Evolutionary conservation across 306 rosid genomes (phyloP).

Genomic region (Abrus pulchellus): DNA sequence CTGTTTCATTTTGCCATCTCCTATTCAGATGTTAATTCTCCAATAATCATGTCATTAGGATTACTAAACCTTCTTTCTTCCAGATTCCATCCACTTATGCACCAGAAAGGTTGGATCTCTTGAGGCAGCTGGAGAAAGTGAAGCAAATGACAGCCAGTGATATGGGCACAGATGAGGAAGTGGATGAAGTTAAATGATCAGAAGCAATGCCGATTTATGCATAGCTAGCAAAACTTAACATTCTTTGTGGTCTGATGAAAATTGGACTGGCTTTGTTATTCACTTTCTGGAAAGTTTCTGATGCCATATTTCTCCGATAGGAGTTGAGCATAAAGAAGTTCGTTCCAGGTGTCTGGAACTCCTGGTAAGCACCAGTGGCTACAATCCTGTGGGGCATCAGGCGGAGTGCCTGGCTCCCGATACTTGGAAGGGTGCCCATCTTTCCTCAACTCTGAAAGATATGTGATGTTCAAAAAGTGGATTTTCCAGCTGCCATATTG

Average conservation of each 20-base stretch:
- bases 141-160: conserved; percentile 79
- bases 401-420: conserved; percentile 82
- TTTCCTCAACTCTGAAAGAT: conserved; percentile 79
- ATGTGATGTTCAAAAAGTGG: conserved; percentile 82
- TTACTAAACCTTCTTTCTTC: conserved; percentile 41
- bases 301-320: conserved; percentile 64
- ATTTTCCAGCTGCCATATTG: conserved; percentile 63
- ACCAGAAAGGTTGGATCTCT: conserved; percentile 92
- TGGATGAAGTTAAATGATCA: conserved; percentile 66
- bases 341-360: conserved; percentile 97
- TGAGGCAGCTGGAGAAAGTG: conserved; percentile 92
- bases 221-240: conserved; percentile 54
- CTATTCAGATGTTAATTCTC: conserved; percentile 25
- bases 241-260: conserved; percentile 50
- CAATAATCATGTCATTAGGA: conserved; percentile 3
- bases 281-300: conserved; percentile 36
- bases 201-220: conserved; percentile 55
- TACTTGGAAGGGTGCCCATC: conserved; percentile 96
- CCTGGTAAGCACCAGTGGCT: conserved; percentile 99
- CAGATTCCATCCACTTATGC: conserved; percentile 98
- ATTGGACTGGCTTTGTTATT: conserved; percentile 37
- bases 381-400: conserved; percentile 87
- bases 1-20: conserved; percentile 9
- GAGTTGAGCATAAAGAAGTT: conserved; percentile 77
- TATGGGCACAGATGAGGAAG: conserved; percentile 58